Evolutionary conservation across 345 rosid species (phyloP).

Genomic region (Arabis hirsuta): DNA sequence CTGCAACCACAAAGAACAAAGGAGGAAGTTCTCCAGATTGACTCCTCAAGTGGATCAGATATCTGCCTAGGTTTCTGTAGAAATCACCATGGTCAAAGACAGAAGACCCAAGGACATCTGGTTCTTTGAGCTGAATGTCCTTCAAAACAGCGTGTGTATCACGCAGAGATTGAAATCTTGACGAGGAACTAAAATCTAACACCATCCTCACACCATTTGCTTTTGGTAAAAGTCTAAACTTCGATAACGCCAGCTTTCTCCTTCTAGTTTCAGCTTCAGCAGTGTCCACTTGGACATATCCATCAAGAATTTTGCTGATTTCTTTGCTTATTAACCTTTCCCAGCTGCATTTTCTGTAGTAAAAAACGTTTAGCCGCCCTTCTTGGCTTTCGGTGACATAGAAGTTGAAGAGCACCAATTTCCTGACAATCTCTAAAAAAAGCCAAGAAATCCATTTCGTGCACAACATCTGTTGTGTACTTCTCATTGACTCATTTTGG

Average conservation of each 20-base stretch:
- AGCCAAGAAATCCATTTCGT: slow-evolving; percentile 83
- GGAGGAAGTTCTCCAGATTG: slow-evolving; percentile 49
- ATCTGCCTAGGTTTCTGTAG: slow-evolving; percentile 67
- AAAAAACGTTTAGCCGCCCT: slow-evolving; percentile 62
- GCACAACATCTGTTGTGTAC: slow-evolving; percentile 50
- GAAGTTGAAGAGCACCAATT: slow-evolving; percentile 72
- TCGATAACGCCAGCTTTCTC: slow-evolving; percentile 64
- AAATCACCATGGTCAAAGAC: slow-evolving; percentile 87
- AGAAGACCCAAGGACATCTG: slow-evolving; percentile 71
- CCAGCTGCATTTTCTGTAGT: slow-evolving; percentile 77
- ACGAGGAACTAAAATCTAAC: slow-evolving; percentile 67
- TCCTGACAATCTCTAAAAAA: slow-evolving; percentile 66
- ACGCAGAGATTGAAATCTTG: slow-evolving; percentile 59
- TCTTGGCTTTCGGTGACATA: slow-evolving; percentile 79
- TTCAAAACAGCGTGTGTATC: slow-evolving; percentile 73
- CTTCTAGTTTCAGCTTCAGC: slow-evolving; percentile 47
- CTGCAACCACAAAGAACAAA: slow-evolving; percentile 69
- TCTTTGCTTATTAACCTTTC: slow-evolving; percentile 51
- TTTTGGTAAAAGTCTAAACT: slow-evolving; percentile 74
- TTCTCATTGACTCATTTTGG: slow-evolving; percentile 46
- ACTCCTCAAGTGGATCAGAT: slow-evolving; percentile 58
- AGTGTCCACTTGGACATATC: slow-evolving; percentile 49
- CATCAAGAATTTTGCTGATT: slow-evolving; percentile 47
- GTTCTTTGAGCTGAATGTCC: slow-evolving; percentile 67
- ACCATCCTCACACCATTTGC: slow-evolving; percentile 67